Base-by-base conservation (phyloP, 2,329 filamentous ascomycete genomes). In the Neobulgaria alba region DNA sequence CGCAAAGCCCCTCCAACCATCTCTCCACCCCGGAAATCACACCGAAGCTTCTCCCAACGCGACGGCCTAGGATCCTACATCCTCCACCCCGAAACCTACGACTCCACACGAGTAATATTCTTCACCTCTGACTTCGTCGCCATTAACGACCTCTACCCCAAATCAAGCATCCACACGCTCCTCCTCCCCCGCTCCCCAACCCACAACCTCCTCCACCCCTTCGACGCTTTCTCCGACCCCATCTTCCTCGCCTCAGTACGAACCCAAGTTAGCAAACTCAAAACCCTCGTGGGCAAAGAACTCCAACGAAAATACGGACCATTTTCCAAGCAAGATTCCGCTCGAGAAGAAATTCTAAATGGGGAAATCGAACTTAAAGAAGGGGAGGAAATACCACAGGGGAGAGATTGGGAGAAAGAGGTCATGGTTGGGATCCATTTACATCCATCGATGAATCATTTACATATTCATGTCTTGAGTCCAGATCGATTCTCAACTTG, bases 391-490 rank as follows among this genome's bases (percentile, higher is more conserved):
- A 64, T 89, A 7, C 88, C 88, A 0, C 48, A 57, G 0, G 89
- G 88, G 0, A 72, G 90, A 17, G 79, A 95, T 63, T 96, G 88
- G 85, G 63, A 67, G 30, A 65, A 67, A 10, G 86, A 92, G 18
- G 72, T 96, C 36, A 73, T 76, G 36, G 73, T 79, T 15, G 92
- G 92, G 10, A 74, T 95, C 5, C 92, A 98, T 64, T 83, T 86
- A 3, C 77, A 82, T 51, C 92, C 92, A 3, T 89, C 82, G 41
- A 96, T 98, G 92, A 81, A 76, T 48, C 87, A 96, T 60, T 60
- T 96, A 40, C 92, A 98, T 63, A 71, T 96, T 3, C 92, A 98
- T 61, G 77, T 96, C 20, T 64, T 96, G 42, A 86, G 84, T 29
- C 69, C 77, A 14, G 92, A 98, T 59, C 82, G 85, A 70, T 71